A percentile compares a stretch with the other conserved stretches of the same genome.
Conservation (phyloP, 2,329 filamentous ascomycete genomes). For the Xylariaceae sp. region DNA sequence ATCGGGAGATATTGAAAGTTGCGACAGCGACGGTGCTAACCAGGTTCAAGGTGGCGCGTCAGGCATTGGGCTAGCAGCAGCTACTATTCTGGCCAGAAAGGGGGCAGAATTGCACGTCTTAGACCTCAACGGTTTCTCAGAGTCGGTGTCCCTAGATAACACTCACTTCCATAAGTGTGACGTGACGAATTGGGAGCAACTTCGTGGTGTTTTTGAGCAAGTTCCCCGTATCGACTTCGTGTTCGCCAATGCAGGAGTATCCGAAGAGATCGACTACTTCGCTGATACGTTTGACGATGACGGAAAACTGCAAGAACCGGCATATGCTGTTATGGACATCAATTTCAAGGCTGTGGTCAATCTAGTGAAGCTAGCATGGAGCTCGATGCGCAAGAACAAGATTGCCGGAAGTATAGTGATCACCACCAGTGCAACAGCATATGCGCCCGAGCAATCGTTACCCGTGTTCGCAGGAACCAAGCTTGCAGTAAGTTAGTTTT, state of each 20-base stretch:
- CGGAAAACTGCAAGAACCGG: constrained; percentile 35
- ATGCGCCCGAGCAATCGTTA: constrained; percentile 44
- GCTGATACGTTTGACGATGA: constrained; percentile 38
- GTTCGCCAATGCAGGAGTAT: constrained; percentile 44
- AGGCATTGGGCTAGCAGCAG: constrained; percentile 17
- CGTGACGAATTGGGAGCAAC: constrained; percentile 35
- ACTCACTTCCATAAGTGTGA: constrained; percentile 33
- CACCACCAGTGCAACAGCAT: constrained; percentile 45
- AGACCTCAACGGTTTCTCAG: neutral
- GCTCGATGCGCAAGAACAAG: constrained; percentile 33
- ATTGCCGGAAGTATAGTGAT: constrained; percentile 46
- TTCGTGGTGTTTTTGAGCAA: constrained; percentile 31
- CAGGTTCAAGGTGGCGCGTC: constrained; percentile 21
- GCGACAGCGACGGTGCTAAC: too few species aligned
- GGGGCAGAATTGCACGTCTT: constrained; percentile 19
- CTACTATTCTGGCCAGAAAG: constrained; percentile 6
- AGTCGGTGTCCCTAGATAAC: neutral
- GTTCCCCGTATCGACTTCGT: constrained; percentile 38
- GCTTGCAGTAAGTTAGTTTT: constrained; percentile 11
- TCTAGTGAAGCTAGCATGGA: constrained; percentile 42
- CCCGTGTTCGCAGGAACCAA: constrained; percentile 39
- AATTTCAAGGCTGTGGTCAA: constrained; percentile 43
- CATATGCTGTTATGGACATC: constrained; percentile 42
- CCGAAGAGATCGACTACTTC: constrained; percentile 41
- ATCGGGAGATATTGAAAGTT: too few species aligned